Conservation (phyloP, 495 filamentous ascomycete genomes). For the Aspergillus ellipticus region DNA sequence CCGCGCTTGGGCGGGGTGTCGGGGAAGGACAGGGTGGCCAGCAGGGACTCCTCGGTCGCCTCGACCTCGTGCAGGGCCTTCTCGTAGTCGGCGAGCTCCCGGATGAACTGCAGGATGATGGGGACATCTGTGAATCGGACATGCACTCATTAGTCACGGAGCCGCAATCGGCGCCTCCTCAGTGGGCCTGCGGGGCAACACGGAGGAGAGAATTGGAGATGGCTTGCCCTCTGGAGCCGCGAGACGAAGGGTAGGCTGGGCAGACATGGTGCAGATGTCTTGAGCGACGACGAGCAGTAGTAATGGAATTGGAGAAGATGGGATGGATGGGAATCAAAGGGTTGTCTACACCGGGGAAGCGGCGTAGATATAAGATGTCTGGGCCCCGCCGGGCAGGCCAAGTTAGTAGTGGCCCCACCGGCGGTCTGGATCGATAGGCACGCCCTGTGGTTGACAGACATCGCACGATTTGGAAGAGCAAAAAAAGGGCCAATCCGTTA, state of each 20-base stretch:
- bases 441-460: not conserved
- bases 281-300: not conserved
- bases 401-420: not conserved
- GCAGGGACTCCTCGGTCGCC: conserved; percentile 72
- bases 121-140: conserved; percentile 64
- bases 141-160: conserved; percentile 7
- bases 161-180: not conserved
- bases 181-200: conserved; percentile 1
- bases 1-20: conserved; percentile 35
- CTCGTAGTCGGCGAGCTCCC: conserved; percentile 86
- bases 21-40: conserved; percentile 74
- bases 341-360: not conserved
- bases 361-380: not conserved
- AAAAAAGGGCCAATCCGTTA: too few relatives aligned
- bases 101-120: conserved; percentile 76
- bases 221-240: conserved; percentile 43
- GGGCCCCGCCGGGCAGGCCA: too few relatives aligned
- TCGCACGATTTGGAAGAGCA: not conserved
- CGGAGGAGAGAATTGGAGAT: not conserved
- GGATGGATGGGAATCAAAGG: not conserved
- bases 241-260: conserved; percentile 44
- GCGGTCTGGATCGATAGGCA: not conserved
- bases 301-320: not conserved
- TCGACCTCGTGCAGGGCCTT: conserved; percentile 64
- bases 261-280: conserved; percentile 25